These are phyloP conservation scores for Chloris gayana DNA, from an alignment of 176 grass and related monocot species.

Conservation along the genomic window DNA sequence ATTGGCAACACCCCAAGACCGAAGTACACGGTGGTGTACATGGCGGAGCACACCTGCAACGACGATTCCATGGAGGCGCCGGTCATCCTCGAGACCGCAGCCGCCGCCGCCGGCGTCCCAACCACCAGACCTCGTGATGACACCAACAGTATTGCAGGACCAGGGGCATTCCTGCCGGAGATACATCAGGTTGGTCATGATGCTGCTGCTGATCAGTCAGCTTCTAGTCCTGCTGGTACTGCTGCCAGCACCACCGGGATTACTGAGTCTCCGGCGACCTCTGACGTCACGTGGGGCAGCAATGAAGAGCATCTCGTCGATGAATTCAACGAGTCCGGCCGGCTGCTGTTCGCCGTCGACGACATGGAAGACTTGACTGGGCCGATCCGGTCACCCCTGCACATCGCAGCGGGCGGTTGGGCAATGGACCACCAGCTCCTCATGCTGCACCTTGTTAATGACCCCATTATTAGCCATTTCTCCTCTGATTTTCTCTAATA, in stretches of 20 bases:
- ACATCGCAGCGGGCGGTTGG: too few relatives aligned
- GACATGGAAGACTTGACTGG: too few relatives aligned
- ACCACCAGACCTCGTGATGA: neutral
- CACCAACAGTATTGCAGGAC: too few relatives aligned
- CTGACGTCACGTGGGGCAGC: slow-evolving; percentile 14
- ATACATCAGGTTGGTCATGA: neutral
- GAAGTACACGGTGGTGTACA: slow-evolving; percentile 39
- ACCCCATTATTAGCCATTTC: neutral
- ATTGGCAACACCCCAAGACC: rapidly evolving
- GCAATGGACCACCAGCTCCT: too few relatives aligned
- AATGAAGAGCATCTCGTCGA: neutral
- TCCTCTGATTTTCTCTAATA: too few relatives aligned
- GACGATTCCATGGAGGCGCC: slow-evolving; percentile 4
- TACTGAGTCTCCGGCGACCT: slow-evolving; percentile 12
- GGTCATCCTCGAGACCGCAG: slow-evolving; percentile 51
- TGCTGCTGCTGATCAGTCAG: neutral
- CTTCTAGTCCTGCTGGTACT: neutral
- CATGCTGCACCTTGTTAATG: neutral
- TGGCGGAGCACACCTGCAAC: slow-evolving; percentile 39
- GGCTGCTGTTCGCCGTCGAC: neutral
- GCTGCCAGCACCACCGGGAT: neutral
- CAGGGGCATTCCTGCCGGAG: rapidly evolving
- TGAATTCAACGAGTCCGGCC: neutral
- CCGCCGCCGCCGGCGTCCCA: too few relatives aligned
- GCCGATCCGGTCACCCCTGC: too few relatives aligned